Evolutionary conservation across 345 rosid species (phyloP), one percentile per base, ranked within the genome.

Genomic region (Mangifera indica): DNA sequence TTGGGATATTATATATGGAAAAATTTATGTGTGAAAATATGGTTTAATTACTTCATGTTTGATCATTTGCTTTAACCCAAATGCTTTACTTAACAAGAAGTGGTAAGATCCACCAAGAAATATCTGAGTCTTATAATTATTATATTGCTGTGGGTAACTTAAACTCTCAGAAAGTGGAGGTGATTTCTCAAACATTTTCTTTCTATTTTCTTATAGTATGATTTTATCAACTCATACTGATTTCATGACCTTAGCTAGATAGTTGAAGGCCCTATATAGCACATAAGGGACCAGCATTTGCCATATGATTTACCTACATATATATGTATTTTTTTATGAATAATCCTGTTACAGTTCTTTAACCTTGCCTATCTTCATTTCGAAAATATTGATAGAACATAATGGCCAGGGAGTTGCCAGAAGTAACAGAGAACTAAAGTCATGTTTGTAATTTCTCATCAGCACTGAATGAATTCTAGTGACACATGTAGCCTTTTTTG

Each of bases 81-180:
- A 55, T 66, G 32, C 63, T 59, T 46, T 46, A 34, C 44, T 45
- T 75, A 46, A 57, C 81, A 88, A 90, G 83, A 67, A 81, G 72
- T 46, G 93, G 93, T 13, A 72, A 61, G 78, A 75, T 86, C 55
- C 84, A 78, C 56, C 91, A 78, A 63, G 81, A 76, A 64, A 74
- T 86, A 65, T 57, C 75, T 0, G 57, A 60, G 68, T 70, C 89
- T 55, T 78, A 81, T 26, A 52, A 32, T 75, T 88, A 87, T 69
- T 87, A 87, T 46, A 74, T 88, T 59, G 91, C 88, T 5, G 68
- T 85, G 2, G 77, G 81, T 14, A 88, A 88, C 74, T 73, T 81
- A 52, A 87, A 88, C 77, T 72, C 82, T 10, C 81, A 85, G 66
- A 81, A 83, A 34, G 87, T 79, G 51, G 75, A 83, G 91, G 93